Evolutionary conservation across 371 early-diverging fungal genomes (phyloP).

Genomic region (Zychaea mexicana): DNA sequence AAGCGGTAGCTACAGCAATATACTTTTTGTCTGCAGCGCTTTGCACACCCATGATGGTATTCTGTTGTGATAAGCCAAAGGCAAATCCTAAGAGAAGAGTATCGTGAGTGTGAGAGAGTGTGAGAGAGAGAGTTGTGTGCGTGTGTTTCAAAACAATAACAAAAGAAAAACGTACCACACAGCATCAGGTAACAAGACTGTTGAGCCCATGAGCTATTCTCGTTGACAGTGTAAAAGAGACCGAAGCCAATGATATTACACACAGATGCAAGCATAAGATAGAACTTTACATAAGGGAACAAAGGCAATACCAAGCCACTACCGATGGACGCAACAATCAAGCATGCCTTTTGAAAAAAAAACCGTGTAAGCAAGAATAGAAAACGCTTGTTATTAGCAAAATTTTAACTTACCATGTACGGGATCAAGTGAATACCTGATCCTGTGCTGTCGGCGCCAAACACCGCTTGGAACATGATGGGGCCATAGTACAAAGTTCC

Average conservation of each 20-base stretch:
- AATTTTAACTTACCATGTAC: no score
- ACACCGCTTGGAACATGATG: slow-evolving; percentile 55
- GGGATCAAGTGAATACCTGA: slow-evolving; percentile 52
- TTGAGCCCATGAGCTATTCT: slow-evolving; percentile 32
- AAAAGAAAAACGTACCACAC: slow-evolving; percentile 15
- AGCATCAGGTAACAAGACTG: slow-evolving; percentile 44
- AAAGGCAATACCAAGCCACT: slow-evolving; percentile 24
- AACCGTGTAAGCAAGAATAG: no score
- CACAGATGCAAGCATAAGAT: slow-evolving; percentile 27
- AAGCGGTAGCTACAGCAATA: slow-evolving; percentile 66
- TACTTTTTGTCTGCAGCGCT: slow-evolving; percentile 48
- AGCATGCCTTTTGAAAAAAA: no score
- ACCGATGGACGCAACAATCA: slow-evolving; percentile 42
- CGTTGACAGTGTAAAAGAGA: slow-evolving; percentile 40
- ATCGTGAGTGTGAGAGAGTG: no score
- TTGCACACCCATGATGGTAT: slow-evolving; percentile 61
- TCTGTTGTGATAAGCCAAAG: slow-evolving; percentile 66
- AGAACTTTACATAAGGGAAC: slow-evolving; percentile 36
- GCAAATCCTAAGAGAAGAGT: slow-evolving; percentile 43
- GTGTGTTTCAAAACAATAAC: background rate
- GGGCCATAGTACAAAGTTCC: slow-evolving; percentile 74
- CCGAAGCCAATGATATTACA: slow-evolving; percentile 41
- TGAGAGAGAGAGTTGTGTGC: background rate
- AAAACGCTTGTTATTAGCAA: no score
- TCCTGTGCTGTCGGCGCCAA: slow-evolving; percentile 38